Base-by-base conservation (phyloP, 2,329 filamentous ascomycete genomes). In the Claviceps paspali region DNA sequence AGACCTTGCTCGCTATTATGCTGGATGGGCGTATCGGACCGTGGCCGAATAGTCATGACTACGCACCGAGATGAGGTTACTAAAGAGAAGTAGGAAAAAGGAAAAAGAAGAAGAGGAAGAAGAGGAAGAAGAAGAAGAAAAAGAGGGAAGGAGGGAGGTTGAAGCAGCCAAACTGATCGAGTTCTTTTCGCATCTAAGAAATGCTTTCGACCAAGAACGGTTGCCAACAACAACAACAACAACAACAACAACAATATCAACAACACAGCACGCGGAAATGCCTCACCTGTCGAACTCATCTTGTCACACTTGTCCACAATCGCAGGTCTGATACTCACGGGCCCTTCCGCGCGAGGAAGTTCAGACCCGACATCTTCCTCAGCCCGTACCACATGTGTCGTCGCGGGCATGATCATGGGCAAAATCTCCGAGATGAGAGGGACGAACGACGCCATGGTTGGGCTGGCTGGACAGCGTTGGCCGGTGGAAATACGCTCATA, bases 1-100 rank as follows among this genome's bases (percentile, higher is more conserved):
- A 47, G 50, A 75, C 72, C 72, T 64, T 82, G 75, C 49, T 76
- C 68, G 38, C 76, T 78, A 47, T 83, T 76, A 48, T 84, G 79
- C 44, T 79, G 76, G 17, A 84, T 63, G 5, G 71, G 67, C 0
- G 75, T 76, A 2, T 66, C 58, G 21, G 73, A 73, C 36, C 70
- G 67, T 6, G 79, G 74, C 44, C 73, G 71, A 2, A 77, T 71
- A 28, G 76, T 69, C 55, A 81, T 65, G 8, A 81, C 71, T 73
- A 44, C 38, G 36, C 33, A 37, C 42, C n/a, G n/a, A n/a, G n/a
- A n/a, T 42, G 43, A 41, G 40, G 47, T 56, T 46, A 50, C 42
- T 5, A 6, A 14, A 15, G 19, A n/a, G n/a, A 4, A 23, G 21
- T 21, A 14, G 9, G 14, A 33, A 14, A 21, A 33, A 9, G 23